phyloP scores from a whole-genome alignment of 1,284 basidiomycete species.

The Apiotrichum brassicae region DNA sequence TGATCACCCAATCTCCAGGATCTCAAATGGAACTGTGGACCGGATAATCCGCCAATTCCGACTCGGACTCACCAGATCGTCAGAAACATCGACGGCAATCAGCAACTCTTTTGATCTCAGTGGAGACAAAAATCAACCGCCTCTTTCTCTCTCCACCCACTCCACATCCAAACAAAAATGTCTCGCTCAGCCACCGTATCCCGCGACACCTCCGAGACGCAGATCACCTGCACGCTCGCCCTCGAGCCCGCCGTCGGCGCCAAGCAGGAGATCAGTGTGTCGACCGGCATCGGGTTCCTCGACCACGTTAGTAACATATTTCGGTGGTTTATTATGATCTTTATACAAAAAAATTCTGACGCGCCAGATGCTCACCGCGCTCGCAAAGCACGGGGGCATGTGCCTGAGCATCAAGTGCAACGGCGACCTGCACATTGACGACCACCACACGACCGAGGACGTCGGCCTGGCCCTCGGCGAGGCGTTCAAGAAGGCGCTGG shows the following conservation, averaged over 20 bases:
- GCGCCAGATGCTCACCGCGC: slow-evolving; percentile 90
- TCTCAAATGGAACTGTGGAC: too few relatives aligned
- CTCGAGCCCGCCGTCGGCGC: slow-evolving; percentile 72
- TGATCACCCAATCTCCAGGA: too few relatives aligned
- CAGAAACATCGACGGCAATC: too few relatives aligned
- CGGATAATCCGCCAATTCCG: too few relatives aligned
- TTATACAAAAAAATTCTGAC: too few relatives aligned
- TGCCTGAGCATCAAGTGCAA: slow-evolving; percentile 83
- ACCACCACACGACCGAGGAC: slow-evolving; percentile 98
- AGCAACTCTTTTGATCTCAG: too few relatives aligned
- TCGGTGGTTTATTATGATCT: too few relatives aligned
- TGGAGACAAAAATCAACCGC: too few relatives aligned
- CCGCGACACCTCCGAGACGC: slow-evolving; percentile 87
- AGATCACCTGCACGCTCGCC: slow-evolving; percentile 73
- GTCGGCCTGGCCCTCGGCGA: slow-evolving; percentile 85
- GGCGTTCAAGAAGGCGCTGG: slow-evolving; percentile 92
- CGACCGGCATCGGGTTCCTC: slow-evolving; percentile 94
- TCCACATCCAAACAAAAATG: slow-evolving; percentile 33
- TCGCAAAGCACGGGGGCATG: slow-evolving; percentile 90
- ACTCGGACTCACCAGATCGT: too few relatives aligned
- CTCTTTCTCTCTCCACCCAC: neutral
- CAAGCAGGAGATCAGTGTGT: slow-evolving; percentile 74
- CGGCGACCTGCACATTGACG: slow-evolving; percentile 96
- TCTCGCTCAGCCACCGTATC: slow-evolving; percentile 62
- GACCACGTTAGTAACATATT: slow-evolving; percentile 89